Percentiles rank a stretch among this genome's conserved stretches.
Evolutionary conservation across 768 basidiomycete genomes (phyloP).

Genomic region (Solioccasus polychromus): DNA sequence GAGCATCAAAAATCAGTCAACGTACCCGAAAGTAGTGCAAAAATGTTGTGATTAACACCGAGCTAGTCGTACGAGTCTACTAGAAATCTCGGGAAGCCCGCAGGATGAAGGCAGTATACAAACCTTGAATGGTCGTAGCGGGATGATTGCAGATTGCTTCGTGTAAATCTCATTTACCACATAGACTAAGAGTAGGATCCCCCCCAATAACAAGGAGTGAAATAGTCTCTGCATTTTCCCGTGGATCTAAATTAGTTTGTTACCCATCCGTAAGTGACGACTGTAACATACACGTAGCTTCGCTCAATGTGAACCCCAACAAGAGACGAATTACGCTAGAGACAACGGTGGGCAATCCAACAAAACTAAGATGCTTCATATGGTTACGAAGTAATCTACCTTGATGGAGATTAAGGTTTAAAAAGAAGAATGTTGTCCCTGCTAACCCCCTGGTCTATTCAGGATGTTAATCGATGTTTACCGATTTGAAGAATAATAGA

Average conservation of each 20-base stretch:
- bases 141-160: constrained; percentile 32
- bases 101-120: background rate
- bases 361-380: constrained; percentile 35
- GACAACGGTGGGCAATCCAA: constrained; percentile 33
- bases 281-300: constrained; percentile 25
- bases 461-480: background rate
- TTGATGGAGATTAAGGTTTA: constrained; percentile 27
- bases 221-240: constrained; percentile 30
- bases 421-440: constrained; percentile 8
- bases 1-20: background rate
- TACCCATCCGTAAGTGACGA: background rate
- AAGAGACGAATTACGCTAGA: constrained; percentile 35
- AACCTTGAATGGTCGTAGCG: constrained; percentile 37
- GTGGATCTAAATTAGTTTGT: constrained; percentile 7
- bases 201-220: constrained; percentile 31
- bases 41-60: constrained; percentile 31
- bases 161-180: constrained; percentile 33
- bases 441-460: constrained; percentile 33
- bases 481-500: background rate
- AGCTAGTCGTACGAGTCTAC: constrained; percentile 38
- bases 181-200: constrained; percentile 26
- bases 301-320: constrained; percentile 34
- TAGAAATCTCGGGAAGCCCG: constrained; percentile 8
- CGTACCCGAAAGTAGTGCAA: constrained; percentile 36
- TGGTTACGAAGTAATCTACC: constrained; percentile 27